Percentiles rank a stretch among this genome's conserved stretches.
Evolutionary conservation across 1,284 basidiomycete species (phyloP).

Genomic region (Puccinia horiana): DNA sequence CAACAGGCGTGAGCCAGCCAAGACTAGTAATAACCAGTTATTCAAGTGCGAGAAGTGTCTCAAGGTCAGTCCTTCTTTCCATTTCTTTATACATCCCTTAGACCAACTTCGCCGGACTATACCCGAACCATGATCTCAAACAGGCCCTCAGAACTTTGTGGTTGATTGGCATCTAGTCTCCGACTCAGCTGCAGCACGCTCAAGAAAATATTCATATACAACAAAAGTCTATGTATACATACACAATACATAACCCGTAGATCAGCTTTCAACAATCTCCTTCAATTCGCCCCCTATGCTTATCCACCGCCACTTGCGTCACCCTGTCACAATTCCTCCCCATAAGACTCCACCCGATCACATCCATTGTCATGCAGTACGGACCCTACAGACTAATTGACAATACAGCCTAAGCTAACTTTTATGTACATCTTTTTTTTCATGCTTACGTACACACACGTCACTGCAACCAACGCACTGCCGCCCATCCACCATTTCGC

Average conservation of each 20-base stretch:
- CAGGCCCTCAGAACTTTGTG: not conserved
- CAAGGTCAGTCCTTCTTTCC: conserved; percentile 15
- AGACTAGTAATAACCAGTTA: conserved; percentile 9
- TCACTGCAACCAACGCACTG: not conserved
- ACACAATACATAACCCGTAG: not conserved
- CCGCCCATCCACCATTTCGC: too few relatives aligned
- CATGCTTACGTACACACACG: not conserved
- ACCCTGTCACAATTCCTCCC: too few relatives aligned
- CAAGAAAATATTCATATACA: too few relatives aligned
- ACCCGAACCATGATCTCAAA: too few relatives aligned
- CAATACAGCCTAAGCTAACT: not conserved
- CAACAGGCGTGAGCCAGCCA: conserved; percentile 10
- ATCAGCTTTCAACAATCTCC: not conserved
- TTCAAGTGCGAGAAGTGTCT: conserved; percentile 46
- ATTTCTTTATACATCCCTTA: not conserved
- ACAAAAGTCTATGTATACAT: too few relatives aligned
- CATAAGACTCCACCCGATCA: too few relatives aligned
- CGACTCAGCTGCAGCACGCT: too few relatives aligned
- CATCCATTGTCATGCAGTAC: not conserved
- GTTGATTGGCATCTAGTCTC: not conserved
- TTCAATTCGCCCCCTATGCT: too few relatives aligned
- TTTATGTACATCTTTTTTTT: not conserved
- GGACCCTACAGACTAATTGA: not conserved
- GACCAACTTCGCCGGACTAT: not conserved
- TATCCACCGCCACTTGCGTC: too few relatives aligned